phyloP scores from a whole-genome alignment of 495 filamentous ascomycete genomes.

The Aspergillus kassunensis region DNA sequence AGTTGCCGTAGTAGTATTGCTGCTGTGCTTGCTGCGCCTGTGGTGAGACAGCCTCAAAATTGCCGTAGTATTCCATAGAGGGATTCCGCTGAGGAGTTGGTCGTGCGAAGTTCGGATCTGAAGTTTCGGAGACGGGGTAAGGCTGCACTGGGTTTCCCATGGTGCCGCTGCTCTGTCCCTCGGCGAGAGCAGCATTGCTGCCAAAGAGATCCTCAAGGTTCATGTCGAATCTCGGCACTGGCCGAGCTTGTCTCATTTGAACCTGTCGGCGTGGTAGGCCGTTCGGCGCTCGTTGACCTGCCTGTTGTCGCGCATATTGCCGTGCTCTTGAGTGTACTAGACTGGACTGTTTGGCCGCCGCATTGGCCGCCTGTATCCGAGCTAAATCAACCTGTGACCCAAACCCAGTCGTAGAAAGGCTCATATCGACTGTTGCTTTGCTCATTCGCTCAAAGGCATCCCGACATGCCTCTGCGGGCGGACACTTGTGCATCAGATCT shows the following conservation, averaged over 20 bases:
- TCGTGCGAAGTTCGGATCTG: conserved; percentile 24
- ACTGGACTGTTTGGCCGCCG: conserved; percentile 13
- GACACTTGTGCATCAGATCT: conserved; percentile 73
- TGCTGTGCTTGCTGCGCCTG: conserved; percentile 30
- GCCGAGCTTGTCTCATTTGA: conserved; percentile 32
- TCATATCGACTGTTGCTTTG: conserved; percentile 92
- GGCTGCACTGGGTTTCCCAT: conserved; percentile 16
- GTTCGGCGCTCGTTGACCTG: conserved; percentile 26
- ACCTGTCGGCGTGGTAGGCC: conserved; percentile 25
- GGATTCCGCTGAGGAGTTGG: conserved; percentile 30
- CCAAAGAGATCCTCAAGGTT: conserved; percentile 53
- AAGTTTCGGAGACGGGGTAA: conserved; percentile 26
- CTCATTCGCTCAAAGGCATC: conserved; percentile 96
- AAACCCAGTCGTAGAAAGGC: conserved; percentile 76
- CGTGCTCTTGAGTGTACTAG: conserved; percentile 18
- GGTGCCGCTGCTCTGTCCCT: conserved; percentile 19
- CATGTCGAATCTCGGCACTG: conserved; percentile 59
- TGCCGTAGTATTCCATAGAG: conserved; percentile 39
- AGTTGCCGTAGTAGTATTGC: conserved; percentile 37
- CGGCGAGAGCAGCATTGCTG: conserved; percentile 24
- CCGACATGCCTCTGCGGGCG: conserved; percentile 77
- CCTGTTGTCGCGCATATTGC: conserved; percentile 18
- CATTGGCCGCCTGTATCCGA: conserved; percentile 14
- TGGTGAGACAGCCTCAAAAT: conserved; percentile 34
- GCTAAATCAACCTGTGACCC: conserved; percentile 48